These are phyloP conservation scores for Mitragyna speciosa DNA, from an alignment of 257 asterid genomes.

Conservation along the genomic window DNA sequence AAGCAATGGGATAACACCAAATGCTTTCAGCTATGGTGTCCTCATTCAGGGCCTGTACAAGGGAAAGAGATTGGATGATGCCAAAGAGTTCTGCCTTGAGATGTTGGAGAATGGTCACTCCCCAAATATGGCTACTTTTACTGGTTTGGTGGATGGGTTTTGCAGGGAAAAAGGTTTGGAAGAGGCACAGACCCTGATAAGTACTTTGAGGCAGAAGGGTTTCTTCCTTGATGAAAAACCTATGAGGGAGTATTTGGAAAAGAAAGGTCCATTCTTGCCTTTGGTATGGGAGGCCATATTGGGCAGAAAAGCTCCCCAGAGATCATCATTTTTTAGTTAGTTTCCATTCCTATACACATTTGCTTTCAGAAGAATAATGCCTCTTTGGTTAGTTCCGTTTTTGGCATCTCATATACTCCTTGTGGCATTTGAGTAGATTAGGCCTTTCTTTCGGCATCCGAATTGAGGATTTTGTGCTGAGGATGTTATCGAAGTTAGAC, in stretches of 20 bases:
- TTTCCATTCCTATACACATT: neutral
- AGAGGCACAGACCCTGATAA: constrained; percentile 56
- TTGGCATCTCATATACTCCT: neutral
- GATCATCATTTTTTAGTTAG: constrained; percentile 40
- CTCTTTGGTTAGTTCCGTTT: neutral
- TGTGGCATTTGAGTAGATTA: neutral
- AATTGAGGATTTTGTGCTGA: neutral
- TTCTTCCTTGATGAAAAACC: constrained; percentile 63
- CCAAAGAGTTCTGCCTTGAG: constrained; percentile 47
- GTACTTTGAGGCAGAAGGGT: constrained; percentile 56
- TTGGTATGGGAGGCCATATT: constrained; percentile 85
- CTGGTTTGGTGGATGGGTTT: constrained; percentile 59
- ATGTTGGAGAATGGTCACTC: constrained; percentile 77
- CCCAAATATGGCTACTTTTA: constrained; percentile 59
- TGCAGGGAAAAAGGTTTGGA: constrained; percentile 70
- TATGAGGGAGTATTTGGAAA: constrained; percentile 59
- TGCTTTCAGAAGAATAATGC: neutral
- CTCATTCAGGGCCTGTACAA: constrained; percentile 55
- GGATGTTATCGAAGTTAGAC: neutral
- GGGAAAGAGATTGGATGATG: constrained; percentile 67
- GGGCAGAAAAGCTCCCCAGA: constrained; percentile 61
- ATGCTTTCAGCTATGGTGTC: constrained; percentile 58
- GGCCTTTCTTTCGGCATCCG: neutral
- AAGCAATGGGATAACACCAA: constrained; percentile 59
- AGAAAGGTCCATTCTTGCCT: constrained; percentile 80